phyloP scores from a whole-genome alignment of 441 rosid genomes.

The Jatropha multifida region DNA sequence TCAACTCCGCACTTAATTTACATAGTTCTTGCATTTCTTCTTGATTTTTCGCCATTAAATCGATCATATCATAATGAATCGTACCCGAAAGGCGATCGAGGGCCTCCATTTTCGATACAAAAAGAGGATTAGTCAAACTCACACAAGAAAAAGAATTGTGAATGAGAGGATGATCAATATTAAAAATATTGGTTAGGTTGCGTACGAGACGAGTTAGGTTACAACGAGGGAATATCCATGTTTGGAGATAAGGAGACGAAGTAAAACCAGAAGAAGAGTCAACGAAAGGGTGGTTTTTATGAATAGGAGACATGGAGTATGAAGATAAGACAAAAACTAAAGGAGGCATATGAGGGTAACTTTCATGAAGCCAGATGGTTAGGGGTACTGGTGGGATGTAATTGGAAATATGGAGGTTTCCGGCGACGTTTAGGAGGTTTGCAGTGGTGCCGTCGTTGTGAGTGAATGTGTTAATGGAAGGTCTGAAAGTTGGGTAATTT shows the following conservation, averaged over 20 bases:
- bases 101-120: conserved; percentile 50
- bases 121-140: conserved; percentile 25
- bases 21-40: conserved; percentile 42
- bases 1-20: conserved; percentile 35
- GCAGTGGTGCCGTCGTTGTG: conserved; percentile 56
- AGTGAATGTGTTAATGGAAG: conserved; percentile 38
- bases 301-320: conserved; percentile 28
- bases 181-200: conserved; percentile 44
- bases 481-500: conserved; percentile 39
- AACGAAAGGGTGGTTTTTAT: conserved; percentile 50
- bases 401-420: conserved; percentile 34
- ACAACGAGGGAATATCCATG: conserved; percentile 50
- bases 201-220: conserved; percentile 40
- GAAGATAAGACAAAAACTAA: conserved; percentile 35
- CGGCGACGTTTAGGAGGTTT: conserved; percentile 43
- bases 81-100: conserved; percentile 51
- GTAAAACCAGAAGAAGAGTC: conserved; percentile 39
- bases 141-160: background rate
- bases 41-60: conserved; percentile 24
- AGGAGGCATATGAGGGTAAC: conserved; percentile 54
- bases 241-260: conserved; percentile 38
- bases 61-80: conserved; percentile 44
- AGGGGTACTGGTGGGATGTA: conserved; percentile 37
- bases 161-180: conserved; percentile 48
- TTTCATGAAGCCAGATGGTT: conserved; percentile 61